phyloP scores from a whole-genome alignment of 192 early-diverging fungal genomes.

The Umbelopsis isabellina region DNA sequence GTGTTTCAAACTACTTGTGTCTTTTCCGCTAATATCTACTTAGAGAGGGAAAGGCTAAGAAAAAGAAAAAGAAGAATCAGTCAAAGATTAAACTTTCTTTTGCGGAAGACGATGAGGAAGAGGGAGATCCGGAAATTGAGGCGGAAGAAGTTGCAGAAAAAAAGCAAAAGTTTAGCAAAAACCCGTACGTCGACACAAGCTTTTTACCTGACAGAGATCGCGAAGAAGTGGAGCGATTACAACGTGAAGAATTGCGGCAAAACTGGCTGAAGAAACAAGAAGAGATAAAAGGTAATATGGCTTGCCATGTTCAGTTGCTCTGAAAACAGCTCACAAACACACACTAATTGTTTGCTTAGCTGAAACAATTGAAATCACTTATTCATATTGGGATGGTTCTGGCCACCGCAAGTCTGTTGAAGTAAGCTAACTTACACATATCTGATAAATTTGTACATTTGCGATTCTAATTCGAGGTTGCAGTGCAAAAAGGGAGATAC shows the following conservation, averaged over 20 bases:
- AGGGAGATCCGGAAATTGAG: conserved; percentile 32
- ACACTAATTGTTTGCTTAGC: conserved; percentile 34
- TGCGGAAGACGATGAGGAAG: conserved; percentile 64
- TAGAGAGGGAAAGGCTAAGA: conserved; percentile 57
- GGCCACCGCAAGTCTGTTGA: conserved; percentile 85
- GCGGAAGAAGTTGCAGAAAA: conserved; percentile 35
- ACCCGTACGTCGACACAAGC: conserved; percentile 90
- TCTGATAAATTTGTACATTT: background rate
- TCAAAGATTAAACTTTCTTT: conserved; percentile 76
- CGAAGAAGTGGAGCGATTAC: conserved; percentile 72
- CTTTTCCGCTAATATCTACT: background rate
- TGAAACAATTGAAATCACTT: conserved; percentile 84
- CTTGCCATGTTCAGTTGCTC: background rate
- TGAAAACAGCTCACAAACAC: background rate
- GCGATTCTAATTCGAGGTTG: background rate
- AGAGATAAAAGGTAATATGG: conserved; percentile 67
- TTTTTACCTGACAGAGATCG: conserved; percentile 91
- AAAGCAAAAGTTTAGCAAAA: conserved; percentile 68
- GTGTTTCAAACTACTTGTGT: background rate
- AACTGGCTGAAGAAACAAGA: conserved; percentile 88
- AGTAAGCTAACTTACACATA: conserved; percentile 36
- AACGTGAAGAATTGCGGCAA: conserved; percentile 75
- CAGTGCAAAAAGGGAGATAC: conserved; percentile 85
- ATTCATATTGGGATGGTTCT: conserved; percentile 96
- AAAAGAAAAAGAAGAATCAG: conserved; percentile 69